phyloP scores from a whole-genome alignment of 2,329 filamentous ascomycete species.

The Aspergillus hiratsukae region DNA sequence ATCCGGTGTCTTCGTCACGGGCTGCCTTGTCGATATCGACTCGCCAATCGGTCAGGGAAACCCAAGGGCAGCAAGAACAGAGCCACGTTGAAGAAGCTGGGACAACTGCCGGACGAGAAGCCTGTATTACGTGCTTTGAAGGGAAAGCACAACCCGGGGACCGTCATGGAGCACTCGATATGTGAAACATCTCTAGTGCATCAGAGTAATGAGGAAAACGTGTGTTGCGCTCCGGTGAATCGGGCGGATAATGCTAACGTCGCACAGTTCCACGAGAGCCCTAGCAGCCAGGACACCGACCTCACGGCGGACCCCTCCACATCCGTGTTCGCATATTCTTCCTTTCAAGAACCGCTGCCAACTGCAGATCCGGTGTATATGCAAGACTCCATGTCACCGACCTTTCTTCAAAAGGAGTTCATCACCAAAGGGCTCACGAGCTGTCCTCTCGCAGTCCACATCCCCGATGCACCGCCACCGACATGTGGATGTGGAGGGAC shows the following conservation, averaged over 20 bases:
- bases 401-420: constrained; percentile 26
- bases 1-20: constrained; percentile 36
- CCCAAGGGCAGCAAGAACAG: constrained; percentile 39
- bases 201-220: background rate
- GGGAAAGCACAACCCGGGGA: constrained; percentile 10
- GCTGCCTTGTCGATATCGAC: constrained; percentile 33
- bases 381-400: constrained; percentile 28
- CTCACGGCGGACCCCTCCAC: background rate
- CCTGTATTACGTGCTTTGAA: constrained; percentile 15
- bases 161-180: constrained; percentile 5
- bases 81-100: constrained; percentile 33
- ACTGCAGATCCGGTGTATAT: constrained; percentile 16
- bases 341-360: background rate
- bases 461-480: constrained; percentile 19
- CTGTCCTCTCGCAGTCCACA: constrained; percentile 25
- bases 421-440: constrained; percentile 23
- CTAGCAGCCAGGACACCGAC: background rate
- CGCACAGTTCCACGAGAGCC: background rate
- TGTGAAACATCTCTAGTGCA: background rate
- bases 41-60: constrained; percentile 37
- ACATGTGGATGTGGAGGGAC: constrained; percentile 29
- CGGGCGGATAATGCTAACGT: background rate
- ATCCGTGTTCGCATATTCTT: background rate
- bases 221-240: background rate
- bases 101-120: constrained; percentile 31